Conservation (phyloP, 192 early-diverging fungal genomes). For the Podila epicladia region DNA sequence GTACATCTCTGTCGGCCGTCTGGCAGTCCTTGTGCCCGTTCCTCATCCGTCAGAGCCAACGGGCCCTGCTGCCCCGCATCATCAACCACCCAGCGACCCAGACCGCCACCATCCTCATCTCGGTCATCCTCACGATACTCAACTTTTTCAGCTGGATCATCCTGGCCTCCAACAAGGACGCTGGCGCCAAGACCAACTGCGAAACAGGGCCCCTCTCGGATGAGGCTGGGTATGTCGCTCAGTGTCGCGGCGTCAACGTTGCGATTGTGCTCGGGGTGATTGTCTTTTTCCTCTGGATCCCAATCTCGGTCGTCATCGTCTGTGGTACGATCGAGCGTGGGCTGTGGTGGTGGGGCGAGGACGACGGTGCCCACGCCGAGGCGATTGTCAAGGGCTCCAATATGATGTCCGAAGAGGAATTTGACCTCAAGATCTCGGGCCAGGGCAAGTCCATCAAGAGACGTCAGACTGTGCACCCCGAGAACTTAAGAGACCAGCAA, state of each 20-base stretch:
- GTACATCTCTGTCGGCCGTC: slow-evolving; percentile 31
- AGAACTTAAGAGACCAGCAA: slow-evolving; percentile 12
- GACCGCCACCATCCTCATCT: slow-evolving; percentile 43
- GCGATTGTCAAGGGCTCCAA: slow-evolving; percentile 30
- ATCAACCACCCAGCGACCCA: slow-evolving; percentile 47
- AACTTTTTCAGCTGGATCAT: slow-evolving; percentile 51
- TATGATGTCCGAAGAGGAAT: slow-evolving; percentile 52
- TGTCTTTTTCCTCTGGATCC: slow-evolving; percentile 47
- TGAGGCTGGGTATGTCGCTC: slow-evolving; percentile 12
- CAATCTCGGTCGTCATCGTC: slow-evolving; percentile 47
- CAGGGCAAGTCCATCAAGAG: slow-evolving; percentile 27
- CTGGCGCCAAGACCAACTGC: slow-evolving; percentile 28
- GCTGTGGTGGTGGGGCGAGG: slow-evolving; percentile 52
- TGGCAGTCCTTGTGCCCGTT: slow-evolving; percentile 50
- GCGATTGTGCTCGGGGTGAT: slow-evolving; percentile 27
- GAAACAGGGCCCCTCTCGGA: slow-evolving; percentile 1
- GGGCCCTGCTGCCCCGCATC: slow-evolving; percentile 29
- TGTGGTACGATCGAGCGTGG: slow-evolving; percentile 49
- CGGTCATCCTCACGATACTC: slow-evolving; percentile 39
- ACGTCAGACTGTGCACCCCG: slow-evolving; percentile 39
- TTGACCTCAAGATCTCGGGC: slow-evolving; percentile 46
- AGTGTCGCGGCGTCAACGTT: slow-evolving; percentile 39
- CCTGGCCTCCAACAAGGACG: slow-evolving; percentile 15
- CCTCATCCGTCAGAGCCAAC: slow-evolving; percentile 41
- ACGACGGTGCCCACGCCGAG: slow-evolving; percentile 37